Conservation (phyloP, 306 rosid genomes). For the Sechiopsis laciniata region DNA sequence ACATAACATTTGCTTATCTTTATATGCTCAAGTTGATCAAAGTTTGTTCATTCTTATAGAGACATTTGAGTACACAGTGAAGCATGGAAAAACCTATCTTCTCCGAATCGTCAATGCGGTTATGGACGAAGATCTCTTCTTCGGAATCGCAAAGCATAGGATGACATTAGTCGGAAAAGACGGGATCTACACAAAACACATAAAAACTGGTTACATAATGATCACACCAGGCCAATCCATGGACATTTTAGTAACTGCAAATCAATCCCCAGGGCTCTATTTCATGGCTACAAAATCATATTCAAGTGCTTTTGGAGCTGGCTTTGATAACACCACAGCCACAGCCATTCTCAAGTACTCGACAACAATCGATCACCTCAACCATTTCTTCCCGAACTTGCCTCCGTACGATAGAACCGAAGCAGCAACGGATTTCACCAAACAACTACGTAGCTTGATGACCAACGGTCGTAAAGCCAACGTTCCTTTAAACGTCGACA, state of each 20-base stretch:
- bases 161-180: constrained; percentile 26
- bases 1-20: too few relatives aligned
- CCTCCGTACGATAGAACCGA: constrained; percentile 19
- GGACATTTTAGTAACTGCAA: constrained; percentile 22
- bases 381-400: not conserved
- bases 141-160: constrained; percentile 23
- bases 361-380: not conserved
- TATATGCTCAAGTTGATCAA: too few relatives aligned
- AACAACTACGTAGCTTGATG: constrained; percentile 18
- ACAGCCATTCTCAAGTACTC: constrained; percentile 25
- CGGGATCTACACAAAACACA: constrained; percentile 23
- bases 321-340: constrained; percentile 22
- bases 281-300: constrained; percentile 25
- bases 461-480: not conserved
- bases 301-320: constrained; percentile 3
- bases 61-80: constrained; percentile 11
- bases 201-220: not conserved
- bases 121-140: constrained; percentile 27
- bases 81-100: constrained; percentile 28
- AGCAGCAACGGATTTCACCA: not conserved
- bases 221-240: constrained; percentile 31
- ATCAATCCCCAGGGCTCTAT: constrained; percentile 20
- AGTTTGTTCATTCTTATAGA: not conserved
- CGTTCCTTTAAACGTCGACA: not conserved
- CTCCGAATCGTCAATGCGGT: constrained; percentile 26